Conservation (phyloP, 129 eudicot species). For the Silybum marianum region DNA sequence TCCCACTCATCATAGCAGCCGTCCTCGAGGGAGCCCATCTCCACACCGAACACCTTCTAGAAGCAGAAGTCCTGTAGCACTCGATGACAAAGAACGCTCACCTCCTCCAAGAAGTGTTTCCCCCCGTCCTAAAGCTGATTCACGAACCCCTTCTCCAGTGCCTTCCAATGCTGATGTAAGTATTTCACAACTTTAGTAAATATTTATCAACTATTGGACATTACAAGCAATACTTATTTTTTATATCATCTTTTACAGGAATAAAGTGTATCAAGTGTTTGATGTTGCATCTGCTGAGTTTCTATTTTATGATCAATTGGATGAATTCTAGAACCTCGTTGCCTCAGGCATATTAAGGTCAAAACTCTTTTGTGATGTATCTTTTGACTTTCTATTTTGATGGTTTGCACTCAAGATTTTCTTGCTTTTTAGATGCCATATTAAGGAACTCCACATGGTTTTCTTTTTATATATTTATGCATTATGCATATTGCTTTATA, state of each 20-base stretch:
- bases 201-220: not conserved
- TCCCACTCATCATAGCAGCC: conserved; percentile 52
- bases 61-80: conserved; percentile 52
- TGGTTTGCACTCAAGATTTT: not conserved
- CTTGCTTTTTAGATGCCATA: not conserved
- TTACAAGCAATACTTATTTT: not conserved
- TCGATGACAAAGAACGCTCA: conserved; percentile 44
- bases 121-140: conserved; percentile 57
- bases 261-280: not conserved
- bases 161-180: conserved; percentile 67
- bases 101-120: conserved; percentile 61
- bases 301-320: not conserved
- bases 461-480: not conserved
- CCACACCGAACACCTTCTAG: conserved; percentile 46
- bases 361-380: not conserved
- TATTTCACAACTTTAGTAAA: not conserved
- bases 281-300: conserved; percentile 1
- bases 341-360: not conserved
- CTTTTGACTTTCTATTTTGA: not conserved
- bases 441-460: not conserved
- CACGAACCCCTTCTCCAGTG: conserved; percentile 73
- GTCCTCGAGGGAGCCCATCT: conserved; percentile 65
- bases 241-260: not conserved
- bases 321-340: not conserved
- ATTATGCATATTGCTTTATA: not conserved